Evolutionary conservation across 768 basidiomycete genomes (phyloP), one percentile per base, ranked within the genome.

Genomic region (Mycena haematopus): DNA sequence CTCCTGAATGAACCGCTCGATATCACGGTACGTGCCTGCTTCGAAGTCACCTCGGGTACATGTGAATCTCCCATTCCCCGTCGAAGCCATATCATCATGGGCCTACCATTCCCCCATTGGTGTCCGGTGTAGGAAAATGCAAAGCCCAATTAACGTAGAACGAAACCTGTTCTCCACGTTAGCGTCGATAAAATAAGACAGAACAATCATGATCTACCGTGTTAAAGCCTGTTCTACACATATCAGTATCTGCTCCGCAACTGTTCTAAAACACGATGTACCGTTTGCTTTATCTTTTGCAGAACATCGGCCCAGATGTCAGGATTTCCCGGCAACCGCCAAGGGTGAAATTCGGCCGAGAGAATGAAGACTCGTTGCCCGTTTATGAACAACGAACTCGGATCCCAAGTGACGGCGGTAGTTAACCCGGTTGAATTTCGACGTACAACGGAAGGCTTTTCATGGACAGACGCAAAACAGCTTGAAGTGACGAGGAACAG

Each of bases 281-380:
- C 29, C 86, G 63, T 84, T 82, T 25, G 87, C 81, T 65, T 86
- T 57, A 87, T 73, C 67, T 89, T 89, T 65, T 88, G 79, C 49
- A 89, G 82, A 54, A 89, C 73, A 67, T 89, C 88, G 15, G 75
- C 73, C 84, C 85, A 86, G 22, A 86, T 71, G 53, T 80, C 75
- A 3, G 83, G 83, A 57, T 80, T 79, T 0, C 80, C 81, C 4
- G 82, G 82, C 0, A 83, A 66, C 65, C 87, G 77, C 81, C 84
- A 88, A 17, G 87, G 82, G 68, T 89, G 86, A 56, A 86, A 76
- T 70, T 89, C 87, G 27, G 86, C 88, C 11, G 83, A 84, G 40
- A 85, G 80, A 46, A 87, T 78, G 73, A 86, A 87, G 24, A 82
- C 66, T 8, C 86, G 78, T 65, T 86, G 84, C 7, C 84, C 85